Percentiles rank a stretch among this genome's conserved stretches.
Conservation (phyloP, 768 basidiomycete species). For the Naganishia vaughanmartiniae region DNA sequence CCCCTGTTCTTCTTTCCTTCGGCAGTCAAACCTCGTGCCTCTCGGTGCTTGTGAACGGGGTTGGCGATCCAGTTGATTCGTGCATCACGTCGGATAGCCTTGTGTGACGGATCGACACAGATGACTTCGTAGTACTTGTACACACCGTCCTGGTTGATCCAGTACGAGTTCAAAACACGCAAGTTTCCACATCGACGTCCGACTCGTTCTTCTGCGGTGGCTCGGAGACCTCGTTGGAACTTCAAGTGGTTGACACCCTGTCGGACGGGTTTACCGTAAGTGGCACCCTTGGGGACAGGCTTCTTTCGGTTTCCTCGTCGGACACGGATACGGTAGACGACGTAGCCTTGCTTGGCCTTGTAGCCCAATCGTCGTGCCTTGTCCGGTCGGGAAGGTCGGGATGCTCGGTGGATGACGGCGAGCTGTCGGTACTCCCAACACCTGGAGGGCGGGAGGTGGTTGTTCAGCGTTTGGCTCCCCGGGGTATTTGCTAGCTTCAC, state of each 20-base stretch:
- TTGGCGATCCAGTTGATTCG: conserved; percentile 99
- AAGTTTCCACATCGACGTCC: conserved; percentile 93
- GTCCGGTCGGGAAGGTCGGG: conserved; percentile 96
- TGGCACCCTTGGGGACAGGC: conserved; percentile 98
- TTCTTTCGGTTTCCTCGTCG: conserved; percentile 99
- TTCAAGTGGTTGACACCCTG: conserved; percentile 99
- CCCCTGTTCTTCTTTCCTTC: conserved; percentile 98
- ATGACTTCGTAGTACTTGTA: conserved; percentile 99
- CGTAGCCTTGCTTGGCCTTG: conserved; percentile 99
- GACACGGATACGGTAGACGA: conserved; percentile 95
- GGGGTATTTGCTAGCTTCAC: background rate
- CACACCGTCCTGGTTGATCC: conserved; percentile 98
- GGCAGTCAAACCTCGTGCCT: conserved; percentile 94
- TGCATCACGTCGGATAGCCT: conserved; percentile 83
- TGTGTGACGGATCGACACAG: conserved; percentile 69
- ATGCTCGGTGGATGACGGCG: conserved; percentile 96
- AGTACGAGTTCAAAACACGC: conserved; percentile 84
- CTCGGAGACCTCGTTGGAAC: conserved; percentile 87
- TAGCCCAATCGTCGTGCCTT: conserved; percentile 98
- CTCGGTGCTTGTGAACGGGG: conserved; percentile 97
- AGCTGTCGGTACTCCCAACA: conserved; percentile 99
- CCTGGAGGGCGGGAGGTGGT: conserved; percentile 56
- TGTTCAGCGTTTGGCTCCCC: background rate
- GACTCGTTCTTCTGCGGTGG: conserved; percentile 96
- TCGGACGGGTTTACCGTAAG: conserved; percentile 97